Evolutionary conservation across 768 basidiomycete species (phyloP).

Genomic region (Leccinum subgranulosum): DNA sequence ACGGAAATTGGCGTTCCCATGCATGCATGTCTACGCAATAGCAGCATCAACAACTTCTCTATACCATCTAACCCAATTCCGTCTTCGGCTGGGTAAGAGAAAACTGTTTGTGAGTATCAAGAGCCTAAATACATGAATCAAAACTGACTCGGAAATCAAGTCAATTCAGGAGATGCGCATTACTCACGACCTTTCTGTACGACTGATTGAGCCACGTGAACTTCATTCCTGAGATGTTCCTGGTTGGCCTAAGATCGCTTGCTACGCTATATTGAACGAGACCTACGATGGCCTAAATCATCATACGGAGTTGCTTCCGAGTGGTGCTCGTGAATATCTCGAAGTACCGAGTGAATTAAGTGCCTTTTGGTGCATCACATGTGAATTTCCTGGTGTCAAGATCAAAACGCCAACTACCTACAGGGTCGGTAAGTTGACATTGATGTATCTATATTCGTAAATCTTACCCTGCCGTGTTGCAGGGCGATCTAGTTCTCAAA

Average conservation of each 20-base stretch:
- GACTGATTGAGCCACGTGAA: no score
- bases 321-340: constrained; percentile 37
- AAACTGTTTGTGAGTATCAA: not conserved
- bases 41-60: constrained; percentile 39
- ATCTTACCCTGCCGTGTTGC: constrained; percentile 20
- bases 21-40: constrained; percentile 19
- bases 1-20: not conserved
- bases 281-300: constrained; percentile 27
- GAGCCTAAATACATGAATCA: not conserved
- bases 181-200: no score
- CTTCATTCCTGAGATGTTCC: constrained; percentile 48
- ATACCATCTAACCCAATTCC: constrained; percentile 47
- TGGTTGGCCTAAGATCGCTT: constrained; percentile 35
- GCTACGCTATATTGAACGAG: constrained; percentile 51
- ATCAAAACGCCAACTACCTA: constrained; percentile 49
- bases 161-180: constrained; percentile 31
- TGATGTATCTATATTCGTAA: not conserved
- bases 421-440: not conserved
- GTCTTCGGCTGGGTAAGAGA: constrained; percentile 38
- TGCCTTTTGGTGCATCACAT: constrained; percentile 49
- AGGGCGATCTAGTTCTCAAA: constrained; percentile 53
- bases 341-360: constrained; percentile 50
- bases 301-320: not conserved
- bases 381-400: constrained; percentile 44
- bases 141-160: constrained; percentile 44